Evolutionary conservation across 768 basidiomycete genomes (phyloP).

Genomic region (Coprinopsis cinerea): DNA sequence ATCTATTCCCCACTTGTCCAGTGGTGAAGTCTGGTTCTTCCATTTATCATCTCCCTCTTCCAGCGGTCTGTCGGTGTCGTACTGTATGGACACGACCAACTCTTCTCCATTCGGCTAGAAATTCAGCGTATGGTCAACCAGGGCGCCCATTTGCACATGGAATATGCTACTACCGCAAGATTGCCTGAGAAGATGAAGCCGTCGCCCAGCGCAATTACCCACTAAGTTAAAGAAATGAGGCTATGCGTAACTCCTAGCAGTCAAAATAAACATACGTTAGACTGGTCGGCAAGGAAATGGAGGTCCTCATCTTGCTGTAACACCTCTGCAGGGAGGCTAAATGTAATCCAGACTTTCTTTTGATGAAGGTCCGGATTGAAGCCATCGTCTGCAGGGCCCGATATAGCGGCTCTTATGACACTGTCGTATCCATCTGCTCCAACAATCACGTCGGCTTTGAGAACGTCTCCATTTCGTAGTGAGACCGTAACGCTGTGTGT

Average conservation of each 20-base stretch:
- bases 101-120: too few species aligned
- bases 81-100: too few species aligned
- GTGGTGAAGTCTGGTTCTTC: not conserved
- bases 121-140: too few species aligned
- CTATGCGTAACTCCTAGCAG: too few species aligned
- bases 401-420: slow-evolving; percentile 27
- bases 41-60: too few species aligned
- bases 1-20: slow-evolving; percentile 13
- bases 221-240: slow-evolving; percentile 24
- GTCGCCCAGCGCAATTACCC: slow-evolving; percentile 30
- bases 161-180: slow-evolving; percentile 2
- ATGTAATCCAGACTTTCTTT: slow-evolving; percentile 25
- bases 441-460: slow-evolving; percentile 48
- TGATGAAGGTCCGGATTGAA: slow-evolving; percentile 13
- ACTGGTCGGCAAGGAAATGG: too few species aligned
- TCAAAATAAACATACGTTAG: too few species aligned
- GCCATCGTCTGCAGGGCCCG: slow-evolving; percentile 15
- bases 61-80: too few species aligned
- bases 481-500: slow-evolving; percentile 27
- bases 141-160: too few species aligned
- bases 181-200: slow-evolving; percentile 16
- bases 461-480: slow-evolving; percentile 34
- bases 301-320: slow-evolving; percentile 30
- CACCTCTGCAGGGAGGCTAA: slow-evolving; percentile 25
- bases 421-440: slow-evolving; percentile 55